Conservation (phyloP, 1,139 yeast genomes). For the Wickerhamomyces sp. region DNA sequence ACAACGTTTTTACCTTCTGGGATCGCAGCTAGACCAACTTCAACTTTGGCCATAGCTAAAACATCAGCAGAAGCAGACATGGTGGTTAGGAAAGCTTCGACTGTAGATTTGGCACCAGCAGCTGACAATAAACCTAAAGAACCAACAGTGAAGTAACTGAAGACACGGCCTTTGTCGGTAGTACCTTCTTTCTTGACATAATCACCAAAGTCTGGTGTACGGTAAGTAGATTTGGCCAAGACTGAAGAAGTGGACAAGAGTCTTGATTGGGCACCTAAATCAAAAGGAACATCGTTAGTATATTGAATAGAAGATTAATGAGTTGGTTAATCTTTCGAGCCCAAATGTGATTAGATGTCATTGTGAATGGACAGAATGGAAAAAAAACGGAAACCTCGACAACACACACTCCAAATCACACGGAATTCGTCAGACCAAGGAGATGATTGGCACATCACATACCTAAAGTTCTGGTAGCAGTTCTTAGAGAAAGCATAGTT, state of each 20-base stretch:
- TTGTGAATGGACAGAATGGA: too few relatives aligned
- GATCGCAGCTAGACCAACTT: conserved; percentile 87
- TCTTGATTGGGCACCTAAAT: conserved; percentile 33
- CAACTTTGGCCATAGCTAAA: conserved; percentile 98
- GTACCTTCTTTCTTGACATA: conserved; percentile 72
- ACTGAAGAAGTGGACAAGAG: conserved; percentile 43
- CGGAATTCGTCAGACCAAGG: too few relatives aligned
- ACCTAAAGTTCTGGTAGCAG: conserved; percentile 38
- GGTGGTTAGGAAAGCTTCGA: conserved; percentile 87
- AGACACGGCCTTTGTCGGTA: conserved; percentile 70
- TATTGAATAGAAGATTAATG: background rate
- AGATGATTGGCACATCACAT: conserved; percentile 9
- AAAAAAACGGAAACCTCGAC: too few relatives aligned
- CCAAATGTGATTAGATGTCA: too few relatives aligned
- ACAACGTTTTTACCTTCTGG: conserved; percentile 98
- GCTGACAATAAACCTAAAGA: conserved; percentile 91
- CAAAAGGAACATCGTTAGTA: conserved; percentile 14
- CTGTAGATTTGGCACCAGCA: conserved; percentile 97
- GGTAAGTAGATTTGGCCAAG: conserved; percentile 67
- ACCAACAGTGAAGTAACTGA: conserved; percentile 97
- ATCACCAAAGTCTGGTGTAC: conserved; percentile 87
- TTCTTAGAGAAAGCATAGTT: conserved; percentile 43
- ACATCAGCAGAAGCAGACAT: conserved; percentile 99
- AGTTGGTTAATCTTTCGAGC: too few relatives aligned
- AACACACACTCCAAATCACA: too few relatives aligned